phyloP scores from a whole-genome alignment of 176 grass and related monocot species.

The Puya raimondii region DNA sequence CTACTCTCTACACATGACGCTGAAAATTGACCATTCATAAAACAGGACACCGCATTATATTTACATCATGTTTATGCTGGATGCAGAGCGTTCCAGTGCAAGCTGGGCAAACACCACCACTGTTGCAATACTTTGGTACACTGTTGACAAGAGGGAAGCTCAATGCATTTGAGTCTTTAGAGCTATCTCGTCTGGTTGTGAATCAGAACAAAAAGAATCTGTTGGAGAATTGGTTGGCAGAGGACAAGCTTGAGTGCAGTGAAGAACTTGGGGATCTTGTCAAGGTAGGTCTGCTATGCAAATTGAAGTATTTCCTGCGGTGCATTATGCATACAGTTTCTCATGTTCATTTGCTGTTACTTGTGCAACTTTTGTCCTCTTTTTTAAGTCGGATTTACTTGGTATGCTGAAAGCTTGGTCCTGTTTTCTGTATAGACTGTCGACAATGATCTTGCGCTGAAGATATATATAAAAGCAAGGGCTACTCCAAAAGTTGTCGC shows the following conservation, averaged over 20 bases:
- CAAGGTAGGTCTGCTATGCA: slow-evolving; percentile 31
- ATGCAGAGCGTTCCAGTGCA: slow-evolving; percentile 87
- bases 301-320: not conserved
- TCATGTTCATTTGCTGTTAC: not conserved
- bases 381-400: not conserved
- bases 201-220: slow-evolving; percentile 99
- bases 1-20: not conserved
- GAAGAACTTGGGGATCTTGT: slow-evolving; percentile 96
- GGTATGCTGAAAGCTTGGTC: not conserved
- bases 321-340: slow-evolving; percentile 8
- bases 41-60: no score
- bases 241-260: slow-evolving; percentile 92
- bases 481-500: slow-evolving; percentile 98
- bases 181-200: slow-evolving; percentile 84
- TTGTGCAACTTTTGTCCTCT: not conserved
- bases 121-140: slow-evolving; percentile 84
- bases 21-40: no score
- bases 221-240: slow-evolving; percentile 82
- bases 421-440: slow-evolving; percentile 57
- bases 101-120: slow-evolving; percentile 82
- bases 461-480: slow-evolving; percentile 98
- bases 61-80: slow-evolving; percentile 12
- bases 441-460: slow-evolving; percentile 96
- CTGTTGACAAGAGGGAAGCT: slow-evolving; percentile 89
- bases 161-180: slow-evolving; percentile 81